A percentile compares a stretch with the other conserved stretches of the same genome.
These are phyloP conservation scores for Kluyveromyces starmeri DNA, from an alignment of 805 yeast species.

Conservation along the genomic window DNA sequence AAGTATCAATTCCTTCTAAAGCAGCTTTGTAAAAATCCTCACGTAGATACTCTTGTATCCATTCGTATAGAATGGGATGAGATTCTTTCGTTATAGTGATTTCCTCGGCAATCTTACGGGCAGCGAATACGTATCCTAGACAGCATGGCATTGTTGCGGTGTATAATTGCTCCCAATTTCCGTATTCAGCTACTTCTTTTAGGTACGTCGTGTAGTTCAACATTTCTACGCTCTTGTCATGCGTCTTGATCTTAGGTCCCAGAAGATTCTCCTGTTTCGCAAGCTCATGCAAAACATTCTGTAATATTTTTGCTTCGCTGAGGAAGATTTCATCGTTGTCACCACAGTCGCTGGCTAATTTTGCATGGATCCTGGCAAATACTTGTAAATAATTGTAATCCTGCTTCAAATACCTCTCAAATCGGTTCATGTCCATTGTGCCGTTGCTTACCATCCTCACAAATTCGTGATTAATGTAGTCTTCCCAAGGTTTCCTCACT, in stretches of 20 bases:
- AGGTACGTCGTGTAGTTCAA: slow-evolving; percentile 53
- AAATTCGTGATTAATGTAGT: slow-evolving; percentile 55
- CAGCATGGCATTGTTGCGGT: slow-evolving; percentile 70
- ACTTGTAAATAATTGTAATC: slow-evolving; percentile 64
- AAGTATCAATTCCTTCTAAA: slow-evolving; percentile 37
- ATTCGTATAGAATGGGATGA: slow-evolving; percentile 30
- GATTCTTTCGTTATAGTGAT: slow-evolving; percentile 21
- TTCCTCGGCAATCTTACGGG: slow-evolving; percentile 28
- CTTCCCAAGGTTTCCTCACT: slow-evolving; percentile 47
- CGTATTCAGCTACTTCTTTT: slow-evolving; percentile 40
- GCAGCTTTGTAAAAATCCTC: slow-evolving; percentile 51
- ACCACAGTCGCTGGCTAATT: slow-evolving; percentile 54
- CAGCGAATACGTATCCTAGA: slow-evolving; percentile 61
- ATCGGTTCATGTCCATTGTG: slow-evolving; percentile 39
- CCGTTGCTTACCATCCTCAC: slow-evolving; percentile 45
- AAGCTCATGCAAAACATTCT: slow-evolving; percentile 47
- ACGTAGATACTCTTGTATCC: slow-evolving; percentile 57
- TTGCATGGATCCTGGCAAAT: slow-evolving; percentile 53
- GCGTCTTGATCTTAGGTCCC: slow-evolving; percentile 25
- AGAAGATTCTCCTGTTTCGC: slow-evolving; percentile 46
- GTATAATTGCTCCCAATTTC: slow-evolving; percentile 56
- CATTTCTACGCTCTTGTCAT: slow-evolving; percentile 48
- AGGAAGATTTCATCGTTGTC: slow-evolving; percentile 44
- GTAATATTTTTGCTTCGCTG: slow-evolving; percentile 42
- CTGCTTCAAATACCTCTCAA: slow-evolving; percentile 43